Percentiles rank a stretch among this genome's conserved stretches.
phyloP scores from a whole-genome alignment of 495 filamentous ascomycete species.

The Apodospora peruviana region DNA sequence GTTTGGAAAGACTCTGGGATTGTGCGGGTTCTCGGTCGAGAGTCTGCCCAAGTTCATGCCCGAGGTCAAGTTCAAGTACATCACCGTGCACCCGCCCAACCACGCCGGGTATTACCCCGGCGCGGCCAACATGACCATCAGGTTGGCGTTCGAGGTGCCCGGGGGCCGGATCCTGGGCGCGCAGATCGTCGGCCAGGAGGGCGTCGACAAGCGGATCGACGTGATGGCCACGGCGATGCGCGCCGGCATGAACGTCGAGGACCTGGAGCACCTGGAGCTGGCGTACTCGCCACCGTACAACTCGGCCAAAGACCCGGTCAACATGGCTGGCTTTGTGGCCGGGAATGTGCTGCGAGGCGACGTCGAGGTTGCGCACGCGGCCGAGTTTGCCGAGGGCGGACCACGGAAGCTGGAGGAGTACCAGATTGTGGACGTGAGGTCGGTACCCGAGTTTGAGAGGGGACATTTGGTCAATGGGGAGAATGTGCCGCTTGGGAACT shows the following conservation, averaged over 20 bases:
- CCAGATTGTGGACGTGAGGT: conserved; percentile 23
- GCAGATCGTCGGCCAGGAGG: conserved; percentile 16
- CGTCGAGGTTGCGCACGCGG: conserved; percentile 21
- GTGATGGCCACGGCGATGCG: conserved; percentile 25
- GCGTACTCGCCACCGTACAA: conserved; percentile 30
- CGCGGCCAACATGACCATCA: conserved; percentile 18
- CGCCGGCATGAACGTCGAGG: conserved; percentile 24
- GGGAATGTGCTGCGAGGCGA: conserved; percentile 26
- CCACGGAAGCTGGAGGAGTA: conserved; percentile 1
- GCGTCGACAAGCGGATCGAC: conserved; percentile 28
- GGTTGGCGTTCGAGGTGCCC: conserved; percentile 16
- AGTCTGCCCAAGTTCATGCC: conserved; percentile 4
- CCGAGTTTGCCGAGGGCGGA: conserved; percentile 12
- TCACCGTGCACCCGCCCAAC: conserved; percentile 28
- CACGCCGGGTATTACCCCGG: conserved; percentile 31
- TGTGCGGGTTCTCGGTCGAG: conserved; percentile 14
- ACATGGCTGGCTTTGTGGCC: conserved; percentile 27
- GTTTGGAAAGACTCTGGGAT: conserved; percentile 20
- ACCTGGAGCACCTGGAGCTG: conserved; percentile 28
- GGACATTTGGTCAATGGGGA: conserved; percentile 17
- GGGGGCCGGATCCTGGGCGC: conserved; percentile 22
- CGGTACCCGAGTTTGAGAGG: conserved; percentile 14
- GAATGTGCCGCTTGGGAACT: conserved; percentile 17
- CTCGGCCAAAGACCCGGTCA: conserved; percentile 28
- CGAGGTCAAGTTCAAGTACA: conserved; percentile 11